These are phyloP conservation scores for Clavulina sp. DNA, from an alignment of 768 basidiomycete species.

Conservation along the genomic window DNA sequence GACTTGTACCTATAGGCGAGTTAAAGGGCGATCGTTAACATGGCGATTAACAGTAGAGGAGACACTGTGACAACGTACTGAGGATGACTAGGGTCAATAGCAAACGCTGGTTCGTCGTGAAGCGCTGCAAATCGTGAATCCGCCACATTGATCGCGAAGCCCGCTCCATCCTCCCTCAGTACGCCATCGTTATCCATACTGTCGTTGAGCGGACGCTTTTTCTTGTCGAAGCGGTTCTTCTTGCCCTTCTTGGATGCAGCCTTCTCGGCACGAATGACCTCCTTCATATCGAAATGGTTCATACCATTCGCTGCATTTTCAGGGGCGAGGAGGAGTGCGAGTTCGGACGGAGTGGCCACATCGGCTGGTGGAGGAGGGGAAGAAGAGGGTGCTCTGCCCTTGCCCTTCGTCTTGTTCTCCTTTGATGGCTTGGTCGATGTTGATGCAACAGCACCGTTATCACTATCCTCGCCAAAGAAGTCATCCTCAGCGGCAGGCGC, in stretches of 20 bases:
- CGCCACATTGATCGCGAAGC: slow-evolving; percentile 66
- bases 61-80: neutral
- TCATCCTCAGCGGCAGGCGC: slow-evolving; percentile 31
- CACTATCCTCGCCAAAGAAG: slow-evolving; percentile 49
- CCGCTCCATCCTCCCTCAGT: slow-evolving; percentile 45
- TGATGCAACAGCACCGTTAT: slow-evolving; percentile 16
- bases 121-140: slow-evolving; percentile 79
- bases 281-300: slow-evolving; percentile 80
- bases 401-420: slow-evolving; percentile 13
- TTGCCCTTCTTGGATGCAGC: slow-evolving; percentile 23
- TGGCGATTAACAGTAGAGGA: neutral
- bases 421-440: slow-evolving; percentile 10
- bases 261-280: slow-evolving; percentile 78
- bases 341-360: slow-evolving; percentile 40
- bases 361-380: slow-evolving; percentile 11
- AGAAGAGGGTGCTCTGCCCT: slow-evolving; percentile 11
- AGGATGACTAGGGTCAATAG: neutral
- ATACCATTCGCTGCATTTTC: slow-evolving; percentile 34
- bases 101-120: slow-evolving; percentile 80
- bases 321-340: slow-evolving; percentile 42
- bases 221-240: slow-evolving; percentile 24
- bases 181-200: slow-evolving; percentile 28
- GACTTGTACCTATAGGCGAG: slow-evolving; percentile 56
- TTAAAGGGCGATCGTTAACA: neutral
- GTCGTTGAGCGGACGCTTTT: slow-evolving; percentile 20